phyloP scores from a whole-genome alignment of 2,329 filamentous ascomycete genomes.

The Verticillium alfalfae region DNA sequence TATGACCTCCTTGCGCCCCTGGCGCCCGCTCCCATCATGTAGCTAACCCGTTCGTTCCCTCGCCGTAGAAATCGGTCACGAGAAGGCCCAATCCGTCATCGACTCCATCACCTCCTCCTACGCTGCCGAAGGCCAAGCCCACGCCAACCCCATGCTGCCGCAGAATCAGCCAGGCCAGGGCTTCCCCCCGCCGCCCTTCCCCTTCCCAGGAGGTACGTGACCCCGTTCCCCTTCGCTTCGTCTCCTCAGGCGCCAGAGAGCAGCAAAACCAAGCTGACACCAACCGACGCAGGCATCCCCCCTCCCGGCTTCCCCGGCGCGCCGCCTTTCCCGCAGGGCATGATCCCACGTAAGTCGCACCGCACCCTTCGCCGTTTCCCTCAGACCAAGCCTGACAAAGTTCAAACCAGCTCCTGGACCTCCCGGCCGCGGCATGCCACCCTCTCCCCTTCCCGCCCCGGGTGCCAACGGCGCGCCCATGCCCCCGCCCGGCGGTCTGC shows the following conservation, averaged over 20 bases:
- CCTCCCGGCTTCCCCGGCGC: slow-evolving; percentile 50
- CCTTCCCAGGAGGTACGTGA: slow-evolving; percentile 52
- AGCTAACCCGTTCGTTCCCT: slow-evolving; percentile 3
- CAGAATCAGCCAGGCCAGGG: slow-evolving; percentile 58
- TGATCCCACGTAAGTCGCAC: slow-evolving; percentile 45
- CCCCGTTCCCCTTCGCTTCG: slow-evolving; percentile 17
- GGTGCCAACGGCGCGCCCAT: slow-evolving; percentile 26
- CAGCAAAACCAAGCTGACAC: not conserved
- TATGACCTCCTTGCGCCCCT: slow-evolving; percentile 29
- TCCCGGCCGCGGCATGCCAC: slow-evolving; percentile 40
- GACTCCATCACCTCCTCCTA: slow-evolving; percentile 97
- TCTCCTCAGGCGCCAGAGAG: not conserved
- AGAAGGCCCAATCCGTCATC: slow-evolving; percentile 97
- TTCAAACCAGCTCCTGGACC: slow-evolving; percentile 36
- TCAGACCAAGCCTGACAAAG: not conserved
- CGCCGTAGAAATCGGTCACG: slow-evolving; percentile 84
- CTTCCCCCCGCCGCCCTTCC: slow-evolving; percentile 50
- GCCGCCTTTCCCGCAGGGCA: slow-evolving; percentile 33
- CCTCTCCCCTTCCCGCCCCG: slow-evolving; percentile 38
- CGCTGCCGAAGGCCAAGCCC: slow-evolving; percentile 84
- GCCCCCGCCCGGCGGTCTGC: slow-evolving; percentile 33
- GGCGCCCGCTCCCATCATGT: not conserved
- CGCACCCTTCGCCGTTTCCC: slow-evolving; percentile 3
- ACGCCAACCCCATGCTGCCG: slow-evolving; percentile 76
- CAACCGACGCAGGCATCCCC: slow-evolving; percentile 38